Percentiles rank a stretch among this genome's conserved stretches.
These are phyloP conservation scores for Lagenaria siceraria DNA, from an alignment of 306 rosid species.

Conservation along the genomic window DNA sequence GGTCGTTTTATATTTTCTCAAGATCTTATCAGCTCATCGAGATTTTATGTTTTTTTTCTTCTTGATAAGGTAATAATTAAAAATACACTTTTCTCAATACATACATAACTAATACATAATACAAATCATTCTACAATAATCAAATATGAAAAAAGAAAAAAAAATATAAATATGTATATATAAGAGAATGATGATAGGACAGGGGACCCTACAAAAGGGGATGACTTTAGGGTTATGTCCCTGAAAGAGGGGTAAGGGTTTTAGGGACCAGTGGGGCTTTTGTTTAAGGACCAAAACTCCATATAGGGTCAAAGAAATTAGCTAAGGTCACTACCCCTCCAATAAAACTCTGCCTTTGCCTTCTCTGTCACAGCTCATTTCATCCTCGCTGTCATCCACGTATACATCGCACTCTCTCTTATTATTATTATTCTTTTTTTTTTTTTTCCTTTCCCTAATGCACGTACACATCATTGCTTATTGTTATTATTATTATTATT, in stretches of 20 bases:
- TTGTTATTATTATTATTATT: not conserved
- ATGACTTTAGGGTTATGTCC: not conserved
- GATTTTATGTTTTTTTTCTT: no score
- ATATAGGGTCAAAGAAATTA: not conserved
- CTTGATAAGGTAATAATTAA: no score
- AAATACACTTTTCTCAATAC: no score
- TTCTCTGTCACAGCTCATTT: constrained; percentile 4
- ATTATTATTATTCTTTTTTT: not conserved
- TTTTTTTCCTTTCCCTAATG: not conserved
- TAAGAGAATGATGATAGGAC: not conserved
- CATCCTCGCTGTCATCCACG: constrained; percentile 9
- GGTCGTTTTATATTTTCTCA: no score
- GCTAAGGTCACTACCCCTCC: not conserved
- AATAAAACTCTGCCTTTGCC: not conserved
- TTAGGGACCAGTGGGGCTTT: not conserved
- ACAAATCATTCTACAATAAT: no score
- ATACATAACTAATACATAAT: no score
- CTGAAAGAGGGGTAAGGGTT: not conserved
- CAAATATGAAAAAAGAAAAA: no score
- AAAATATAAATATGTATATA: no score
- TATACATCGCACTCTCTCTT: not conserved
- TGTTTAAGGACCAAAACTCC: not conserved
- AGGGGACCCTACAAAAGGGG: constrained; percentile 2
- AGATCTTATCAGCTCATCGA: no score
- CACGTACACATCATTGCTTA: not conserved